A percentile compares a stretch with the other conserved stretches of the same genome.
Evolutionary conservation across 106 monocot species (phyloP).

Genomic region (Hemerocallis citrina): DNA sequence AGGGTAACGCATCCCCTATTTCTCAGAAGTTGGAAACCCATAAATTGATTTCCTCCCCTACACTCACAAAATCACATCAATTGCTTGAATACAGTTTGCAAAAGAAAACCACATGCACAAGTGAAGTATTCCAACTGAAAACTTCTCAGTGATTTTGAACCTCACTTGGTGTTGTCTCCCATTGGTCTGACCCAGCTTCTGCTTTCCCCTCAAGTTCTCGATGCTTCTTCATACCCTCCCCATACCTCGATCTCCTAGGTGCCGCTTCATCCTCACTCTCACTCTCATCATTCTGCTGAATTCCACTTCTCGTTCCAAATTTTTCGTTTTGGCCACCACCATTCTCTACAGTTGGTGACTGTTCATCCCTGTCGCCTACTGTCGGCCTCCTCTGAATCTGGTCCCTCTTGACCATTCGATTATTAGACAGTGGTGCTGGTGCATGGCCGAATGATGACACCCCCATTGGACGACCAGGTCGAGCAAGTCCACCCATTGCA

Average conservation of each 20-base stretch:
- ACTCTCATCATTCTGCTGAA: constrained; percentile 59
- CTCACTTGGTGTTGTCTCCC: constrained; percentile 19
- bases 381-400: constrained; percentile 48
- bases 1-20: not conserved
- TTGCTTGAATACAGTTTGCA: no score
- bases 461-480: constrained; percentile 56
- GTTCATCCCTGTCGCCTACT: no score
- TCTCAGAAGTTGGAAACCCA: not conserved
- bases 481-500: constrained; percentile 29
- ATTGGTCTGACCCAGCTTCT: constrained; percentile 32
- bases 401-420: constrained; percentile 40
- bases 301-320: constrained; percentile 8
- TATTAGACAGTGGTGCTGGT: constrained; percentile 31
- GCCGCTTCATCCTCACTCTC: constrained; percentile 92
- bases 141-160: constrained; percentile 8
- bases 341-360: constrained; percentile 18
- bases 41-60: no score
- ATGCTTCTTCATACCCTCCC: constrained; percentile 28
- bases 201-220: constrained; percentile 30
- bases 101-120: no score
- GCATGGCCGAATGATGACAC: constrained; percentile 35
- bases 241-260: constrained; percentile 65
- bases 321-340: constrained; percentile 34
- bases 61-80: no score
- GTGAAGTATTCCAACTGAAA: no score